These are phyloP conservation scores for Seminavis robusta DNA, from an alignment of 108 stramenopile genomes.

Conservation along the genomic window DNA sequence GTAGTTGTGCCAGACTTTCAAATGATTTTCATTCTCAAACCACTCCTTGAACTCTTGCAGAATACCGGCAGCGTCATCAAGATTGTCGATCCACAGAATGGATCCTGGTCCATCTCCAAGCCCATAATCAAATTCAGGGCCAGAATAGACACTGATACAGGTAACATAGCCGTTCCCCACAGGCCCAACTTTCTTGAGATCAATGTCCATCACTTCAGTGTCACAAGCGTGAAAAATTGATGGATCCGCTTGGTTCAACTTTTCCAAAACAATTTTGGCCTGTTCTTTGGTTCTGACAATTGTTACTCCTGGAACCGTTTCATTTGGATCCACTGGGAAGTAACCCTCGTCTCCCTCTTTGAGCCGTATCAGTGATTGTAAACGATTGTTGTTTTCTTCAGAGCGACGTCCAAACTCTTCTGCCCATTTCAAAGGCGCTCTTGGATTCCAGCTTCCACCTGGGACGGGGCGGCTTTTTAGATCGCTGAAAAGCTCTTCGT, in stretches of 20 bases:
- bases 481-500: conserved; percentile 11
- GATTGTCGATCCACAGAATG: conserved; percentile 89
- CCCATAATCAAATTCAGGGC: conserved; percentile 91
- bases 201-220: conserved; percentile 98
- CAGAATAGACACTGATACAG: conserved; percentile 88
- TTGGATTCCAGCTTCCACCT: conserved; percentile 65
- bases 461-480: conserved; percentile 33
- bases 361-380: conserved; percentile 36
- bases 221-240: conserved; percentile 87
- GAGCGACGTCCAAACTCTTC: conserved; percentile 65
- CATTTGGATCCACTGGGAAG: conserved; percentile 44
- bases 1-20: conserved; percentile 98
- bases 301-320: conserved; percentile 32
- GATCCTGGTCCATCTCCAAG: conserved; percentile 72
- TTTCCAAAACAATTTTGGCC: conserved; percentile 57
- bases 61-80: conserved; percentile 80
- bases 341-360: conserved; percentile 71
- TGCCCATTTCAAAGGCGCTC: conserved; percentile 56
- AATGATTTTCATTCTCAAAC: conserved; percentile 65
- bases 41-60: conserved; percentile 85
- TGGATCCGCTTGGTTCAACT: conserved; percentile 27
- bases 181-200: conserved; percentile 79
- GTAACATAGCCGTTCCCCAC: conserved; percentile 97
- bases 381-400: conserved; percentile 22
- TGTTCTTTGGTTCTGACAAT: conserved; percentile 71